Base-by-base conservation (phyloP, 2,329 filamentous ascomycete species). In the Penicillium sp. region DNA sequence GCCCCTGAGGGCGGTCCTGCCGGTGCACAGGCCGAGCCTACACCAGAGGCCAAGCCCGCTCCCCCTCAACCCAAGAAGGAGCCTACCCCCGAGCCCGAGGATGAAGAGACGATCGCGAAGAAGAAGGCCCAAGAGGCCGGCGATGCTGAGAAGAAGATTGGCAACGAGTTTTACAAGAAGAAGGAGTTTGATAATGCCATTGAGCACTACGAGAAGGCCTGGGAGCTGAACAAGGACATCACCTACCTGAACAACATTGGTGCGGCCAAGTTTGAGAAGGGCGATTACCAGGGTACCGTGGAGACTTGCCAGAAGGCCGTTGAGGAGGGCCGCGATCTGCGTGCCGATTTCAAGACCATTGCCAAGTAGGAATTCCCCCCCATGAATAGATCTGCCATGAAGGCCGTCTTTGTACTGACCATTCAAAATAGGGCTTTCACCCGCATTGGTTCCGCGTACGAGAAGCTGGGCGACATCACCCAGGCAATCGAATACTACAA, bases 131-230 rank as follows among this genome's bases (percentile, higher is more conserved):
- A 98, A 82, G 91, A 89, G 71, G 91, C 90, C 63, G 95, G 93
- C 46, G 95, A 99, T 69, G 91, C 92, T 75, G 90, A 97, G 79
- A 99, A 99, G 86, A 90, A 89, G 33, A 82, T 96, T 58, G 95
- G 95, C 58, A 99, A 94, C 14, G 92, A 95, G 69, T 89, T 89
- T 76, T 99, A 99, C 85, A 99, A 99, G 88, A 98, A 98, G 86
- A 89, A 92, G 68, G 88, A 97, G 74, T 97, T 99, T 67, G 95
- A 98, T 70, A 87, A 90, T 72, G 95, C 95, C 52, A 97, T 99
- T 70, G 87, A 88, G 73, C 92, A 99, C 81, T 99, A 99, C 83
- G 85, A 78, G 75, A 96, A 96, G 77, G 95, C 95, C 0, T 99
- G 95, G 95, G 93, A 96, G 60, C 78, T 90, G 40, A 84, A 91